Base-by-base conservation (phyloP, 208 protist species). In the Jaenimonas drosophilae region DNA sequence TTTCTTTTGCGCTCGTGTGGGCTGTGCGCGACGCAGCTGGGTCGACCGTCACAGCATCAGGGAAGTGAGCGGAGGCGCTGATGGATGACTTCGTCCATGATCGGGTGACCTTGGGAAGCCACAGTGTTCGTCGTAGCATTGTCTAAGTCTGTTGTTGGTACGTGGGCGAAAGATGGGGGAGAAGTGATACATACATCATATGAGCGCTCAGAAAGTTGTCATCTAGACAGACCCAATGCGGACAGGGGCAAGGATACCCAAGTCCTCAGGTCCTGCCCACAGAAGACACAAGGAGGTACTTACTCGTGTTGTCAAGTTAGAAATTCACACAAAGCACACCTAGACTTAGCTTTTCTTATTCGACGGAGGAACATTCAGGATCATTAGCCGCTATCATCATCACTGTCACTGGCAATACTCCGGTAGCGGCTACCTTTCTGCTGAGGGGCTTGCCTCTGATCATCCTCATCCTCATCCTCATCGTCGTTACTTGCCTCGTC, bases 61-160 rank as follows among this genome's bases (percentile, higher is more conserved):
- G 82, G 43, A 91, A 91, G 55, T 91, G 82, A 7, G 82, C 74
- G 0, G 67, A 64, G 25, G 76, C 49, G 16, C 54, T 61, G 34
- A 53, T 68, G 50, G 85, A 82, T 3, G 56, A 34, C 42, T 74
- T 83, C 2, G 82, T 82, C 82, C 82, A 91, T 23, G 73, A 72
- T 12, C 82, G 73, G 5, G 68, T 63, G 23, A 87, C 71, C 58
- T 82, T 91, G 4, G 38, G 44, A 33, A 62, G 42, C 20, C 74
- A 65, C 17, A 64, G 53, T 0, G 75, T 64, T 21, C 64, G 71
- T 26, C 75, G 66, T 37, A 87, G 54, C 82, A 91, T 90, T 36
- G 14, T 39, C 46, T 46, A 33, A 5, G n/a, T 4, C 17, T 36
- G 7, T 7, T 7, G n/a, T n/a, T n/a, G n/a, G n/a, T n/a, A n/a